These are phyloP conservation scores for Lachancea fermentati DNA, from an alignment of 805 yeast genomes.

Conservation along the genomic window DNA sequence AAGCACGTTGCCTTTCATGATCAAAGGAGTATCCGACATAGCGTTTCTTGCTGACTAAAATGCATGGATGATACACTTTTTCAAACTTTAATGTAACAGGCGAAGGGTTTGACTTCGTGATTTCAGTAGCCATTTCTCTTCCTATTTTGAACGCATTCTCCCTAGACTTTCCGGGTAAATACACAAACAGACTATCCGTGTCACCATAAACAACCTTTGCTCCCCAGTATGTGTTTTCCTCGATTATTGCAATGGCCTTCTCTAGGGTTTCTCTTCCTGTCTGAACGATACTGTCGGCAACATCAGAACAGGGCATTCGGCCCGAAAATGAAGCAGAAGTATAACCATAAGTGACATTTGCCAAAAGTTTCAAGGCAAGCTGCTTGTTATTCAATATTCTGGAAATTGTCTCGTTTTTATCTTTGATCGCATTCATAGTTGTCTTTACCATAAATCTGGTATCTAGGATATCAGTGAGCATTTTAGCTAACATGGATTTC, in stretches of 20 bases:
- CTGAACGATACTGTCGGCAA: constrained; percentile 91
- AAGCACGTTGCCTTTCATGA: constrained; percentile 43
- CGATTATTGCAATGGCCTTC: constrained; percentile 64
- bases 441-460: constrained; percentile 73
- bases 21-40: constrained; percentile 87
- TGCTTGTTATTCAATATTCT: constrained; percentile 71
- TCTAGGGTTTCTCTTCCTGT: constrained; percentile 83
- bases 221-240: constrained; percentile 55
- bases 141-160: constrained; percentile 78
- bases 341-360: constrained; percentile 95
- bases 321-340: constrained; percentile 94
- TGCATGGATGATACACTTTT: constrained; percentile 84
- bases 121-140: constrained; percentile 52
- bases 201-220: constrained; percentile 96
- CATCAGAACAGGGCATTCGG: constrained; percentile 92
- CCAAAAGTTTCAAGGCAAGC: constrained; percentile 79
- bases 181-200: constrained; percentile 89
- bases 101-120: constrained; percentile 65
- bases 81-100: constrained; percentile 86
- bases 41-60: constrained; percentile 78
- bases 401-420: constrained; percentile 40
- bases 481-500: constrained; percentile 69
- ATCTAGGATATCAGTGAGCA: constrained; percentile 78
- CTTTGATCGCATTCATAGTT: constrained; percentile 53
- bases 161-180: constrained; percentile 74